Evolutionary conservation across 768 basidiomycete species (phyloP), one percentile per base, ranked within the genome.

Genomic region (Dacryopinax primogenitus): DNA sequence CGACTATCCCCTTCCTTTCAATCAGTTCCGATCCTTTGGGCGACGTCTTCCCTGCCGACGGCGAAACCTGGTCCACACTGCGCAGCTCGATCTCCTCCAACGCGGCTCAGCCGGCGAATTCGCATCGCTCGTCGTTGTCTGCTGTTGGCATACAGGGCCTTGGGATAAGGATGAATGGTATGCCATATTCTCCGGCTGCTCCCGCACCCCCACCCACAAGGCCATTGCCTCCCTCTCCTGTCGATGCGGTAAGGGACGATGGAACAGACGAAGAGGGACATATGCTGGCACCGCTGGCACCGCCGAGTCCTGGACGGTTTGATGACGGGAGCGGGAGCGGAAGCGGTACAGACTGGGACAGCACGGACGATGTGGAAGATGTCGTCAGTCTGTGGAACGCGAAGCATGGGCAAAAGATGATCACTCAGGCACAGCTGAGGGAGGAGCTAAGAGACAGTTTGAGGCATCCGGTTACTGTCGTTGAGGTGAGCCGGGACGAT

Each of bases 51-150:
- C 68, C 68, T 23, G 36, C 68, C 1, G 68, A 69, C 36, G 44
- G 45, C 67, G 82, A 85, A 68, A 80, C 82, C 0, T 86, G 85
- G 85, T 4, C 11, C 15, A 30, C 51, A 30, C 51, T 58, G 13
- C 51, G 51, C 13, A 58, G 32, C 51, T 58, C 51, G 4, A 9
- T 30, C 15, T 58, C 51, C 15, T 58, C 51, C 13, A 3, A 58
- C 9, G 18, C 32, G 13, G 51, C 51, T 18, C 51, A 58, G 51
- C 26, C 51, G 2, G 13, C 51, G 9, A 23, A 58, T 58, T 58
- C 51, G 18, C 13, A 30, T 4, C 51, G 51, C 2, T 58, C 51
- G 4, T 58, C 51, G 15, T 6, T 30, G 7, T 28, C 51, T 6
- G 4, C 41, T 4, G n/a, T n/a, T n/a, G 26, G 51, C 26, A 32